Evolutionary conservation across 371 early-diverging fungal species (phyloP), one percentile per base, ranked within the genome.

Genomic region (Mucor indicus): DNA sequence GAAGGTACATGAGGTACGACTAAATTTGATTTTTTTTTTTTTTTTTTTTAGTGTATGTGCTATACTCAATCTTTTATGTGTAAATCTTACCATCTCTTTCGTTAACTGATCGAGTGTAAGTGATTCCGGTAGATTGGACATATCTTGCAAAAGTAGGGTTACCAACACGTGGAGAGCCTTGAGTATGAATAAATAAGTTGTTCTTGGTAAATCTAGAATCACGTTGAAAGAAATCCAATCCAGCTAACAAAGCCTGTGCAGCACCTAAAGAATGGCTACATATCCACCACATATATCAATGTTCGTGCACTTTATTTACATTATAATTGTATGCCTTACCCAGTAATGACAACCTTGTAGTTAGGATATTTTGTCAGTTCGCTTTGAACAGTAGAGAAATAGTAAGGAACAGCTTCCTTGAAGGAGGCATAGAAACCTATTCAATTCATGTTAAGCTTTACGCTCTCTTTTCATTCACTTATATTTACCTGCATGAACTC

Each of bases 201-300:
- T 43, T 32, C 12, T 47, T 19, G 12, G 30, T 39, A n/a, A 58
- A 48, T 29, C 52, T 45, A 3, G 7, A 16, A 3, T 58, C 59
- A 6, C 59, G 49, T 27, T 63, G 59, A 27, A 48, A 58, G 20
- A 63, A 39, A 32, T 63, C 55, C 31, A 59, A n/a, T 17, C 51
- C 55, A 27, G 48, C 59, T 35, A 63, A 22, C 20, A 54, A 41
- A 17, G 64, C 64, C 30, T 55, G 42, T 21, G 55, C 55, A 30
- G 38, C 64, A 40, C 64, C 64, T 17, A 63, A 41, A 6, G 64
- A 63, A 17, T 58, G 62, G 9, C 55, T 57, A 33, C 3, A 29
- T 10, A 5, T 4, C 5, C 19, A 15, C 12, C 16, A 19, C 19
- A 31, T 22, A 6, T 20, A 11, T 13, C 21, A 13, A 1, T n/a